phyloP scores from a whole-genome alignment of 2,329 filamentous ascomycete genomes.

The Lecanicillium sp. region DNA sequence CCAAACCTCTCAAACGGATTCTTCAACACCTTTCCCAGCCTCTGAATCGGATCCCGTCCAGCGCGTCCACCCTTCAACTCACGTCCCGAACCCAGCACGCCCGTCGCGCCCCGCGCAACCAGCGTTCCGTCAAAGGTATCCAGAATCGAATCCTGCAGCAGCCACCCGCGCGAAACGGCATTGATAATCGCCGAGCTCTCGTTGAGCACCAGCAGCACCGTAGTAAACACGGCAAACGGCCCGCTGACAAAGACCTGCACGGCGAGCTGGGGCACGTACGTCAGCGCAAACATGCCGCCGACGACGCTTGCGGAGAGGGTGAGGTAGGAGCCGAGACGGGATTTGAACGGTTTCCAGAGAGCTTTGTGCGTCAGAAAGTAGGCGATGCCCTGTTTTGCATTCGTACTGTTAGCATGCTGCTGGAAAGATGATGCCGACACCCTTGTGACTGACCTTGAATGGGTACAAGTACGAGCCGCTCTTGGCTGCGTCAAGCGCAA shows the following conservation, averaged over 20 bases:
- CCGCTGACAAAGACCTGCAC: slow-evolving; percentile 79
- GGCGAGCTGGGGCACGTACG: slow-evolving; percentile 78
- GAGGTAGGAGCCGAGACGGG: slow-evolving; percentile 51
- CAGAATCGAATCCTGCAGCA: slow-evolving; percentile 73
- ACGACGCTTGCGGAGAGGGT: slow-evolving; percentile 66
- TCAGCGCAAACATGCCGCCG: slow-evolving; percentile 75
- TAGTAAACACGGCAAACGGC: slow-evolving; percentile 66
- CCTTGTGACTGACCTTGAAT: slow-evolving; percentile 52
- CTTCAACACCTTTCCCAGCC: slow-evolving; percentile 50
- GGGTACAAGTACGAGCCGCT: slow-evolving; percentile 83
- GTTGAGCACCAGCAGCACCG: slow-evolving; percentile 57
- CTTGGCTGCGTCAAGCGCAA: slow-evolving; percentile 60
- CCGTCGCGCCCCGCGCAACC: slow-evolving; percentile 39
- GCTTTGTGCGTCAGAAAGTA: slow-evolving; percentile 49
- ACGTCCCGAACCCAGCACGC: slow-evolving; percentile 65
- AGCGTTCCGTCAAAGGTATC: slow-evolving; percentile 81
- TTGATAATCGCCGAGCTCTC: slow-evolving; percentile 53
- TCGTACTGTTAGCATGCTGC: neutral
- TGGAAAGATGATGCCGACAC: neutral
- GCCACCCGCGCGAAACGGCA: slow-evolving; percentile 55
- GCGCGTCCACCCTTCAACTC: slow-evolving; percentile 53
- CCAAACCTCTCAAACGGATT: slow-evolving; percentile 49
- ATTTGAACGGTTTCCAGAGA: slow-evolving; percentile 51
- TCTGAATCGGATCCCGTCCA: slow-evolving; percentile 39
- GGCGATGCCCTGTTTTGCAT: slow-evolving; percentile 40